Evolutionary conservation across 371 early-diverging fungal species (phyloP).

Genomic region (Mucor racemosus): DNA sequence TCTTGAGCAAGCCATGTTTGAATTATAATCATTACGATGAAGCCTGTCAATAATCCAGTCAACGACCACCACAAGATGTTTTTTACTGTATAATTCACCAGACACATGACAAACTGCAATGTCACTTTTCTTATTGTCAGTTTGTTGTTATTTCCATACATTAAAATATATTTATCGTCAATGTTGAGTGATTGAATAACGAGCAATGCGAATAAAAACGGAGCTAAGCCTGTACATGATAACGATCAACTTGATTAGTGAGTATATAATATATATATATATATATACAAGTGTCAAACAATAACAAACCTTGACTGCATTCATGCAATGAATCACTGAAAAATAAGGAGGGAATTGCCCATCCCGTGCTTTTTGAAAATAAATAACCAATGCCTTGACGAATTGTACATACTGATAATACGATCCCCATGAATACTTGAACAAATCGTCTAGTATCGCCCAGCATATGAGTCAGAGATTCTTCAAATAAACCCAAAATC

Average conservation of each 20-base stretch:
- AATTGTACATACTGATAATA: constrained; percentile 24
- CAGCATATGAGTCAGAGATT: constrained; percentile 35
- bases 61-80: constrained; percentile 60
- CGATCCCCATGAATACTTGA: constrained; percentile 25
- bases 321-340: constrained; percentile 56
- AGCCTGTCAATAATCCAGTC: constrained; percentile 44
- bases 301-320: constrained; percentile 50
- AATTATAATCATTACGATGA: constrained; percentile 36
- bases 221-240: constrained; percentile 39
- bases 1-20: constrained; percentile 21
- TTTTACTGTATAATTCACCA: constrained; percentile 45
- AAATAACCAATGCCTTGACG: constrained; percentile 46
- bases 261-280: neutral
- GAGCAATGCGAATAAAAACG: constrained; percentile 50
- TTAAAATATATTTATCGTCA: constrained; percentile 38
- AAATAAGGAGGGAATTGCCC: constrained; percentile 49
- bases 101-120: constrained; percentile 44
- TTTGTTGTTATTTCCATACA: constrained; percentile 31
- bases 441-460: constrained; percentile 33
- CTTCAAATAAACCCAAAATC: constrained; percentile 36
- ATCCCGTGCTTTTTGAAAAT: constrained; percentile 53
- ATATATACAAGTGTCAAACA: neutral
- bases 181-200: constrained; percentile 49
- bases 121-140: constrained; percentile 40
- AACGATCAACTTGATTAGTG: neutral